Evolutionary conservation across 192 early-diverging fungal species (phyloP), one percentile per base, ranked within the genome.

Genomic region (Umbelopsis sp.): DNA sequence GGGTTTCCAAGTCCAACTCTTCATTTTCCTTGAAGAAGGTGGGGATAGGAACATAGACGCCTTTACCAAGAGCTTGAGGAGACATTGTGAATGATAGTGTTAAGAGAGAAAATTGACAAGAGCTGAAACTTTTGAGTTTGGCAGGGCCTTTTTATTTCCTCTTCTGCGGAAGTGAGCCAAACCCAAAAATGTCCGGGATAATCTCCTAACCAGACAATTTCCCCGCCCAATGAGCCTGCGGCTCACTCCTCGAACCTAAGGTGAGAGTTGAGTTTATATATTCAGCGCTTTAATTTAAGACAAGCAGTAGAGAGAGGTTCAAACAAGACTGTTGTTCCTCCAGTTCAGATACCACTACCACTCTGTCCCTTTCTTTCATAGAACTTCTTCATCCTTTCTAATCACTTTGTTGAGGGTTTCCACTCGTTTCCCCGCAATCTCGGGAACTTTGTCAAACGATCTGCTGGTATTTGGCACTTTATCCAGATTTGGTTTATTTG

Each of bases 1-100:
- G 34, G 14, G 78, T 54, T 45, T 54, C 78, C 32, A 76, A 70
- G 43, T 80, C 78, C 50, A 80, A 49, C 12, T 80, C 78, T 70
- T 80, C 78, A 47, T 80, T 80, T n/a, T 65, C 68, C 11, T 70
- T 49, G 74, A 80, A 80, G 62, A 80, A 80, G 20, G 68, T 80
- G 31, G 74, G 74, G 10, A 75, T 75, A 43, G 78, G 78, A 22
- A 80, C 78, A 69, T 73, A 75, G 49, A 75, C 38, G 45, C 70
- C 70, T 44, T 62, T 62, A 62, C 78, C 78, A 34, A 67, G 76
- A 32, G 45, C 38, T 21, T 72, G 70, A 32, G 50, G 49, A 53
- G 70, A 56, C 59, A 77, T 77, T 22, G 25, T 68, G 32, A 36
- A 16, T 66, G 24, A 36, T 1, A 24, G 24, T 66, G 65, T 24